These are phyloP conservation scores for Lathyrus sativus DNA, from an alignment of 306 rosid genomes.

Conservation along the genomic window DNA sequence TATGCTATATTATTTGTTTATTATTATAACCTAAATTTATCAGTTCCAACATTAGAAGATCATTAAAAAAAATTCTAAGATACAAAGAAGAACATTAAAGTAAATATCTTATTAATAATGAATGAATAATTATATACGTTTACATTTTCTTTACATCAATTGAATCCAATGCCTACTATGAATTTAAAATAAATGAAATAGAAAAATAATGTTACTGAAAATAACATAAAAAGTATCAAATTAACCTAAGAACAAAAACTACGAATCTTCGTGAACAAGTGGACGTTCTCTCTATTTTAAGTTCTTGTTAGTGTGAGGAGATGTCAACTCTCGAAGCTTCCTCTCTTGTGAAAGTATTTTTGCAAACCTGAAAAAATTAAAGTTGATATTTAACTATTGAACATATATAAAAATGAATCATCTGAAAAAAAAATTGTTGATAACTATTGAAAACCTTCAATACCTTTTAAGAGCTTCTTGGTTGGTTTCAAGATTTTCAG, in stretches of 20 bases:
- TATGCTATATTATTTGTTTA: too few species aligned
- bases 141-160: neutral
- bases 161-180: neutral
- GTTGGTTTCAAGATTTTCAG: slow-evolving; percentile 38
- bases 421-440: neutral
- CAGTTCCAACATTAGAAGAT: too few species aligned
- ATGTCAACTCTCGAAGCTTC: slow-evolving; percentile 47
- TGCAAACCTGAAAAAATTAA: slow-evolving; percentile 51
- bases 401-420: neutral
- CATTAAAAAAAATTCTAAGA: too few species aligned
- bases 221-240: neutral
- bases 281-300: neutral
- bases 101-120: too few species aligned
- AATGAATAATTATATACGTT: neutral
- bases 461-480: slow-evolving; percentile 48
- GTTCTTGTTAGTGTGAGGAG: slow-evolving; percentile 44
- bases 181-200: neutral
- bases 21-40: too few species aligned
- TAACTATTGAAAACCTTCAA: neutral
- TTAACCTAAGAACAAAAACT: too few species aligned
- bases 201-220: neutral
- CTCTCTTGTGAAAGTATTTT: slow-evolving; percentile 54
- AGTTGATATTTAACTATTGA: neutral
- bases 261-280: too few species aligned
- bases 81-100: too few species aligned